These are phyloP conservation scores for Fusarium multiceps DNA, from an alignment of 2,329 filamentous ascomycete species.

Conservation along the genomic window DNA sequence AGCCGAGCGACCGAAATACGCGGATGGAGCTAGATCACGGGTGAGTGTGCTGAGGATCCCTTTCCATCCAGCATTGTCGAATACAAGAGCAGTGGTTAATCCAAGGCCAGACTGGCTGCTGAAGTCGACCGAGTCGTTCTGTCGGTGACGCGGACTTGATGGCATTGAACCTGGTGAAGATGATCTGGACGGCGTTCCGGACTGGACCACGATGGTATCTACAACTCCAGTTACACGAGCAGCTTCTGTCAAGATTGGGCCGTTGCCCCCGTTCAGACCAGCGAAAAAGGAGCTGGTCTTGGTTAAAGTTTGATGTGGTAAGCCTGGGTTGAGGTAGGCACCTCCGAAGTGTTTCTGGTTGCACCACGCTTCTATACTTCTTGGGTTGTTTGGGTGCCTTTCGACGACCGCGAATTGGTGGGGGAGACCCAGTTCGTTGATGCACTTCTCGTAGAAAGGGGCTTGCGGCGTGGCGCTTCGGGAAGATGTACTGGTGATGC, in stretches of 20 bases:
- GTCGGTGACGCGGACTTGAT: conserved; percentile 58
- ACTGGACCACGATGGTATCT: conserved; percentile 79
- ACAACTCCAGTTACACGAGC: conserved; percentile 82
- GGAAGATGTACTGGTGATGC: conserved; percentile 78
- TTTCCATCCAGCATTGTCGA: conserved; percentile 88
- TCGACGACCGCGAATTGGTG: conserved; percentile 83
- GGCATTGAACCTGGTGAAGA: conserved; percentile 61
- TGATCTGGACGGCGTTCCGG: conserved; percentile 55
- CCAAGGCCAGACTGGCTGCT: conserved; percentile 53
- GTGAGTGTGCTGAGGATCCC: conserved; percentile 85
- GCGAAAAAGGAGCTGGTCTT: conserved; percentile 65
- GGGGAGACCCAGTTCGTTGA: conserved; percentile 85
- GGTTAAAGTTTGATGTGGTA: conserved; percentile 70
- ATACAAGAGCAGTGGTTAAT: conserved; percentile 69
- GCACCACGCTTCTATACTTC: conserved; percentile 77
- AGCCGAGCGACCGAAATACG: conserved; percentile 79
- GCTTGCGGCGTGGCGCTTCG: conserved; percentile 74
- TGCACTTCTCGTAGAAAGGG: conserved; percentile 87
- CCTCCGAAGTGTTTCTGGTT: conserved; percentile 82
- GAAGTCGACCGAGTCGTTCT: conserved; percentile 41
- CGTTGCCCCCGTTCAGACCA: conserved; percentile 61
- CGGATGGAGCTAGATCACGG: conserved; percentile 83
- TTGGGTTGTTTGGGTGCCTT: conserved; percentile 71
- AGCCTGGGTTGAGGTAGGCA: conserved; percentile 80
- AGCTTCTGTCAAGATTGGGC: conserved; percentile 76